A percentile compares a stretch with the other conserved stretches of the same genome.
These are phyloP conservation scores for Neopestalotiopsis rosae DNA, from an alignment of 2,329 filamentous ascomycete genomes.

Conservation along the genomic window DNA sequence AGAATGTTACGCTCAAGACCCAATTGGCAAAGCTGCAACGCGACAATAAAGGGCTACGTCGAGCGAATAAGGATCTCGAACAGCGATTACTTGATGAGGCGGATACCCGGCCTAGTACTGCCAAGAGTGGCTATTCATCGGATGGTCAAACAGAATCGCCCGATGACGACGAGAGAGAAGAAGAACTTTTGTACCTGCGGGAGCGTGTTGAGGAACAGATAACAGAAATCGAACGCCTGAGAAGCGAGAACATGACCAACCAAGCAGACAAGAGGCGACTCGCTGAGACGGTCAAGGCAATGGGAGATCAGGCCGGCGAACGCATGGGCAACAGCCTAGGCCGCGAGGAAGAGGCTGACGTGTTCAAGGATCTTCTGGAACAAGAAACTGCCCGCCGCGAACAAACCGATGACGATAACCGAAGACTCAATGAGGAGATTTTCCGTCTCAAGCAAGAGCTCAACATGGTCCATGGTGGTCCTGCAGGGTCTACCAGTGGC, in stretches of 20 bases:
- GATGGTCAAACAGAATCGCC: conserved; percentile 62
- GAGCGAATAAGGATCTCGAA: conserved; percentile 85
- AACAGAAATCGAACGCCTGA: conserved; percentile 80
- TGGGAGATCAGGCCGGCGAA: conserved; percentile 52
- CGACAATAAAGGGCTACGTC: conserved; percentile 83
- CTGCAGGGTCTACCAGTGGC: conserved; percentile 17
- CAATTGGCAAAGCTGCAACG: conserved; percentile 87
- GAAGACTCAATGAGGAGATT: conserved; percentile 81
- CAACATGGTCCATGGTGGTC: conserved; percentile 32
- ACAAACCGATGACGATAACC: conserved; percentile 88
- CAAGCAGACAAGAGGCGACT: conserved; percentile 88
- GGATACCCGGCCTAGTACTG: conserved; percentile 65
- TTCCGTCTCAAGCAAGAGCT: conserved; percentile 72
- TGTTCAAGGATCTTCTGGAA: conserved; percentile 94
- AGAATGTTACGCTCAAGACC: conserved; percentile 95
- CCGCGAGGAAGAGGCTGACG: conserved; percentile 72
- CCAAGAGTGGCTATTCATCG: conserved; percentile 59
- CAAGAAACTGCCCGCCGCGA: conserved; percentile 89
- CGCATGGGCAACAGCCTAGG: conserved; percentile 52
- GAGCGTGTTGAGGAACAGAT: conserved; percentile 87
- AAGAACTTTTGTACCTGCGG: conserved; percentile 83
- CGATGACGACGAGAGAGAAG: conserved; percentile 67
- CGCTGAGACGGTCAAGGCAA: conserved; percentile 73
- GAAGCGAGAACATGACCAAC: conserved; percentile 76
- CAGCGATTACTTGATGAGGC: conserved; percentile 72